phyloP scores from a whole-genome alignment of 2,329 filamentous ascomycete genomes.

The Talaromyces sp. region DNA sequence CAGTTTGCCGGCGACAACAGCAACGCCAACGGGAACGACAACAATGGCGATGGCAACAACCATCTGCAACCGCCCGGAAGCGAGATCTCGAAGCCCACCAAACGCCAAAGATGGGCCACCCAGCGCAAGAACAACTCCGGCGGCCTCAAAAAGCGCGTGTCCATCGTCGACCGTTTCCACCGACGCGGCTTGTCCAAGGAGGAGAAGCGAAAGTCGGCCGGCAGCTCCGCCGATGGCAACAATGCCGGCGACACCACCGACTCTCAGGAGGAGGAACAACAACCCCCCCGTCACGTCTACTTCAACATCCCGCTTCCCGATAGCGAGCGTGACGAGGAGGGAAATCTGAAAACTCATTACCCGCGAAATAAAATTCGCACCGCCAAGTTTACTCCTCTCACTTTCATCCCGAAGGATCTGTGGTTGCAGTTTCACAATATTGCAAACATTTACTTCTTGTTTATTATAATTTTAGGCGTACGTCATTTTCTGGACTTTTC shows the following conservation, averaged over 20 bases:
- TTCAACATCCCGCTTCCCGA: constrained; percentile 80
- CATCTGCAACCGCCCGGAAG: constrained; percentile 20
- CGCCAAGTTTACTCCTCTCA: constrained; percentile 92
- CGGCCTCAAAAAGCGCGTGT: constrained; percentile 72
- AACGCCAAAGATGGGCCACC: constrained; percentile 94
- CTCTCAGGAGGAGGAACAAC: constrained; percentile 14
- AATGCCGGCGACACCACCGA: constrained; percentile 17
- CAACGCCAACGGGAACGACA: constrained; percentile 14
- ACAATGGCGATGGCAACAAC: constrained; percentile 9
- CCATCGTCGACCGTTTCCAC: constrained; percentile 71
- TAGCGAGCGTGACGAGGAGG: constrained; percentile 73
- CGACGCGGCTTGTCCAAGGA: constrained; percentile 58
- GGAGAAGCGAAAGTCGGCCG: constrained; percentile 58
- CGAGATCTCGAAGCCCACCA: constrained; percentile 58
- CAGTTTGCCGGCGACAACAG: constrained; percentile 28
- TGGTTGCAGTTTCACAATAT: constrained; percentile 99
- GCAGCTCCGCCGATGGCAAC: constrained; percentile 28
- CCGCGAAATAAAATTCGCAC: constrained; percentile 95
- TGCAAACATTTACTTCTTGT: constrained; percentile 97
- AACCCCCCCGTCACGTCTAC: constrained; percentile 59
- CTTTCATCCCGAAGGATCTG: constrained; percentile 92
- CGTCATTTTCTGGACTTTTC: constrained; percentile 38
- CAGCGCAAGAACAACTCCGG: constrained; percentile 73
- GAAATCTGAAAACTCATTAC: constrained; percentile 64
- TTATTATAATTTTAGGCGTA: constrained; percentile 90